These are phyloP conservation scores for Sistotremastrum suecicum DNA, from an alignment of 768 basidiomycete species.

Conservation along the genomic window DNA sequence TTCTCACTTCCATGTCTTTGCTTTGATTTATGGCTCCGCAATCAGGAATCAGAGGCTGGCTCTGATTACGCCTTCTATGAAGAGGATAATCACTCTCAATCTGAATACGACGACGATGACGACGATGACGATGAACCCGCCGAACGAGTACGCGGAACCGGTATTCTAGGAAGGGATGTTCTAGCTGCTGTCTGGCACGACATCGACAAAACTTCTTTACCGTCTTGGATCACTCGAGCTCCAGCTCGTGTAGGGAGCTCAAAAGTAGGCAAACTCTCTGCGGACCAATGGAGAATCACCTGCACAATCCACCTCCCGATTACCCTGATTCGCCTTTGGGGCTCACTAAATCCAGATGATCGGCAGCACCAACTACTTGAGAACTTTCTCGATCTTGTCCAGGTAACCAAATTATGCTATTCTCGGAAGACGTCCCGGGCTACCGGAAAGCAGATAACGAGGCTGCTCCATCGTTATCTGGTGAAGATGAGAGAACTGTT, in stretches of 20 bases:
- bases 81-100: too few species aligned
- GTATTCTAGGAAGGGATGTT: slow-evolving; percentile 17
- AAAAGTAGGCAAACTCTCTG: slow-evolving; percentile 18
- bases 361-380: slow-evolving; percentile 11
- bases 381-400: slow-evolving; percentile 18
- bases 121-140: not conserved
- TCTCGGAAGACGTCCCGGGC: slow-evolving; percentile 8
- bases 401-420: slow-evolving; percentile 12
- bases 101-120: not conserved
- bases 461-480: slow-evolving; percentile 12
- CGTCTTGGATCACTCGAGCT: slow-evolving; percentile 17
- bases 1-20: slow-evolving; percentile 7
- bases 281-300: slow-evolving; percentile 17
- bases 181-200: slow-evolving; percentile 17
- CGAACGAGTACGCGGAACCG: not conserved
- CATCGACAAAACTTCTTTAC: slow-evolving; percentile 16
- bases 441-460: slow-evolving; percentile 11
- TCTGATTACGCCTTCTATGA: too few species aligned
- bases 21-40: slow-evolving; percentile 10
- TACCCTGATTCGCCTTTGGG: slow-evolving; percentile 17
- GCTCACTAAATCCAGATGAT: slow-evolving; percentile 1
- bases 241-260: slow-evolving; percentile 20
- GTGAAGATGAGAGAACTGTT: slow-evolving; percentile 6
- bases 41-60: not conserved
- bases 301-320: slow-evolving; percentile 17